Evolutionary conservation across 208 protist species (phyloP), one percentile per base, ranked within the genome.

Genomic region (Leishmania aethiopica): DNA sequence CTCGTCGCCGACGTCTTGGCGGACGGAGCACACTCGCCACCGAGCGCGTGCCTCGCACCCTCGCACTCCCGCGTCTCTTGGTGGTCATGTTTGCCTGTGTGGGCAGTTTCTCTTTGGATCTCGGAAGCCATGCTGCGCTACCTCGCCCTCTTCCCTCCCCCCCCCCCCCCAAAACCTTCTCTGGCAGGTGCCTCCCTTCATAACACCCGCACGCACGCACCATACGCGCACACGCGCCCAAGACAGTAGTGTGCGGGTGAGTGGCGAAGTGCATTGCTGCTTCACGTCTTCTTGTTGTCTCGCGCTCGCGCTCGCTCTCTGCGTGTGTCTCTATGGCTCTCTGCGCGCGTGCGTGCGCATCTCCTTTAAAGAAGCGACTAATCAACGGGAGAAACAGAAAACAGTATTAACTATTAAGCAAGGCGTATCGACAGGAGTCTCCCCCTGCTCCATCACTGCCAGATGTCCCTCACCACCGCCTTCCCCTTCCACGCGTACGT

Each of bases 401-500:
- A 17, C 49, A 51, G 70, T 37, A 8, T 17, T 40, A 42, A 74
- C 1, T 13, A 25, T 32, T 32, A 55, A 74, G 22, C 67, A 25
- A 11, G 42, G 47, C 6, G 55, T 22, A 74, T 5, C 28, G 22
- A n/a, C 40, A n/a, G 40, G 22, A 10, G 42, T 4, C 70, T 13
- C 28, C 70, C 1, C 70, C 45, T 53, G 25, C 70, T 53, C 70
- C 13, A 17, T 25, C 45, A 37, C 42, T 51, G 6, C 11, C 11
- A 28, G 57, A 98, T 98, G 95, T 98, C 95, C 25, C 91, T 97
- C 72, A 97, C 91, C 17, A 98, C 95, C 4, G 92, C 88, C 17
- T 98, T 98, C 79, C 90, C 90, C 7, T 98, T 98, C 75, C 87
- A 92, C 60, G 91, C 95, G 51, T 98, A 93, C 83, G 88, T 90